Percentiles rank a stretch among this genome's conserved stretches.
Evolutionary conservation across 257 asterid genomes (phyloP).

Genomic region (Plectranthus barbatus): DNA sequence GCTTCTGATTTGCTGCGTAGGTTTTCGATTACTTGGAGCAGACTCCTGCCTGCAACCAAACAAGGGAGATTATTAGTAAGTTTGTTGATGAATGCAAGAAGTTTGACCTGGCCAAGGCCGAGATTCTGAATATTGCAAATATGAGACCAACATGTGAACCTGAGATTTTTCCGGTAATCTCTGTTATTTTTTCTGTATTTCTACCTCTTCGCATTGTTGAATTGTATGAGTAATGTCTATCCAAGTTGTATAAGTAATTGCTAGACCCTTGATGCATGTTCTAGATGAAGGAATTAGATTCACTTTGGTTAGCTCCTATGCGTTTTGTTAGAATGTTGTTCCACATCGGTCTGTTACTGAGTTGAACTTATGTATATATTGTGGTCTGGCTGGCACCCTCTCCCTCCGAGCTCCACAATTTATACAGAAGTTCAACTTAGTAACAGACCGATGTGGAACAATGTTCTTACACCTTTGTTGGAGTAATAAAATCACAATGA

Average conservation of each 20-base stretch:
- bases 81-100: conserved; percentile 37
- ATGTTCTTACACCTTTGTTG: too few species aligned
- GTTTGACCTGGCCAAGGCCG: conserved; percentile 55
- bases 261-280: neutral
- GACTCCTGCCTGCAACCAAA: conserved; percentile 57
- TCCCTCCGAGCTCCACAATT: too few species aligned
- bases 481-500: too few species aligned
- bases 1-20: conserved; percentile 19
- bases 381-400: too few species aligned
- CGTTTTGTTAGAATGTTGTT: too few species aligned
- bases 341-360: too few species aligned
- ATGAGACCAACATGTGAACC: conserved; percentile 48
- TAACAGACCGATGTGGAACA: too few species aligned
- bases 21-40: conserved; percentile 67
- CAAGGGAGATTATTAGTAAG: conserved; percentile 39
- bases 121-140: conserved; percentile 59
- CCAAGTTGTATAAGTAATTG: neutral
- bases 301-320: neutral
- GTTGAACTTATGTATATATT: too few species aligned
- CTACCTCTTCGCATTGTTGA: neutral
- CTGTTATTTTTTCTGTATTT: neutral
- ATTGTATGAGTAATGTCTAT: neutral
- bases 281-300: neutral
- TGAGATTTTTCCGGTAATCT: conserved; percentile 55
- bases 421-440: too few species aligned